Base-by-base conservation (phyloP, 2,329 filamentous ascomycete species). In the Alternaria sp. region DNA sequence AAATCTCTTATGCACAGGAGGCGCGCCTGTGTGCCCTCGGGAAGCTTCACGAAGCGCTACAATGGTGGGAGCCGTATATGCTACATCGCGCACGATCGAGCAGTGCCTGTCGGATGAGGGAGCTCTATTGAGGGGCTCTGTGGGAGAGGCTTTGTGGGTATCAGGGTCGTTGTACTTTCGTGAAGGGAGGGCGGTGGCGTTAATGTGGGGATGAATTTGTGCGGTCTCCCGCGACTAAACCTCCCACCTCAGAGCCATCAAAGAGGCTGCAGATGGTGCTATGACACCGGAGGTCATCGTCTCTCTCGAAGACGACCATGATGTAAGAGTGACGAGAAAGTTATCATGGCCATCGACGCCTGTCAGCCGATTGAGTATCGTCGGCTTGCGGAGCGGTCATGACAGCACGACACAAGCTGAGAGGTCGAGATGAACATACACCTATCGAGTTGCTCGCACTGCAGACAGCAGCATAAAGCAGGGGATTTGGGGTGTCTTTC, bases 111-210 rank as follows among this genome's bases (percentile, higher is more conserved):
- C 14, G 52, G 30, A 30, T 16, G 34, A n/a, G 7, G 6, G 9
- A 38, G 34, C 16, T 38, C 16, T n/a, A n/a, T 40, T n/a, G 32
- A 5, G 43, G 11, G 55, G 36, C 57, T 44, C 45, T 48, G 12
- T 46, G 25, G 18, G 38, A 49, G 52, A 22, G 45, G 53, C 30
- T 51, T 27, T 22, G 20, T 32, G 38, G 14, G 11, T 49, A 27
- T 55, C 49, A 52, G 11, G 36, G 50, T 41, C 50, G 50, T 41
- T 52, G 49, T 27, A 20, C 11, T 20, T 41, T 41, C 50, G 22
- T 30, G 25, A 11, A 52, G 6, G 34, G 50, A 27, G 34, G 36
- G 16, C 11, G 36, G 50, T 28, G 20, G 36, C 18, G 34, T 12
- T 18, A 27, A 28, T 22, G 27, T 40, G 50, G 50, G 34, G 50